These are phyloP conservation scores for Komagataea norvegica DNA, from an alignment of 1,139 yeast genomes.

Conservation along the genomic window DNA sequence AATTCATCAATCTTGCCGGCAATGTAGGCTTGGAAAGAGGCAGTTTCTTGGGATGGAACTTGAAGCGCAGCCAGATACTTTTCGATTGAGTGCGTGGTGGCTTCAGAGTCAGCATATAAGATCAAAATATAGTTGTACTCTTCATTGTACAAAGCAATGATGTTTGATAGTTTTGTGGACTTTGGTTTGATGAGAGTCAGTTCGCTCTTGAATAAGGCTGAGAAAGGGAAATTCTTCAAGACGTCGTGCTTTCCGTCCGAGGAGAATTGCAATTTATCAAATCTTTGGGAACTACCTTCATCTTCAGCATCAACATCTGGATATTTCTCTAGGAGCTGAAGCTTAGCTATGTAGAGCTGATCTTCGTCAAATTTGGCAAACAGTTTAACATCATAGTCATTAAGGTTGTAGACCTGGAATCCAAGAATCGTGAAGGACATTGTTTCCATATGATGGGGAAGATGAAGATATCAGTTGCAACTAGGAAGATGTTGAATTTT, in stretches of 20 bases:
- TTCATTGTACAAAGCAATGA: constrained; percentile 16
- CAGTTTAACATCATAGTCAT: constrained; percentile 23
- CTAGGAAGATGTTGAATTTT: too few relatives aligned
- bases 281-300: constrained; percentile 23
- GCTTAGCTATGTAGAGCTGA: constrained; percentile 20
- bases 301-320: constrained; percentile 14
- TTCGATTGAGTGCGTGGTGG: constrained; percentile 4
- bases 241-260: constrained; percentile 7
- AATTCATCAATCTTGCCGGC: constrained; percentile 16
- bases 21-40: constrained; percentile 13
- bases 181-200: constrained; percentile 12
- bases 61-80: constrained; percentile 10
- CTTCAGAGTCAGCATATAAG: constrained; percentile 14
- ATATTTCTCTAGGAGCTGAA: constrained; percentile 17
- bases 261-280: constrained; percentile 14
- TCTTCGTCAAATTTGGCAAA: constrained; percentile 20
- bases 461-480: background rate
- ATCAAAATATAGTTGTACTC: constrained; percentile 24
- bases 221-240: constrained; percentile 22
- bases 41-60: constrained; percentile 6
- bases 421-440: constrained; percentile 20
- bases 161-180: constrained; percentile 9
- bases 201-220: constrained; percentile 18
- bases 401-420: constrained; percentile 23
- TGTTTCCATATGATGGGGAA: background rate